These are phyloP conservation scores for Alternaria triticimaculans DNA, from an alignment of 2,329 filamentous ascomycete genomes.

Conservation along the genomic window DNA sequence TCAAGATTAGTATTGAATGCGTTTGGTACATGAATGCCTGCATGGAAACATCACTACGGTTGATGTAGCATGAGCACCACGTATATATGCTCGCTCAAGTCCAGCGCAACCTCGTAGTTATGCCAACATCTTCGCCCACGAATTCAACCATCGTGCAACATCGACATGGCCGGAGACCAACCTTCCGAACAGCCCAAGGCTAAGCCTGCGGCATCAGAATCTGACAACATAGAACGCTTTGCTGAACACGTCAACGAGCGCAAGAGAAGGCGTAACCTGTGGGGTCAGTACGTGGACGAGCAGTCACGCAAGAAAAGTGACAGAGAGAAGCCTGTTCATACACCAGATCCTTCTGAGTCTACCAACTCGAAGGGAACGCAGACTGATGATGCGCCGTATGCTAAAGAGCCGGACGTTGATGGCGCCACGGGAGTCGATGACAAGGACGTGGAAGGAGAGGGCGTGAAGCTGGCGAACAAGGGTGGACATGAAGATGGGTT, in stretches of 20 bases:
- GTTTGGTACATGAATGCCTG: not conserved
- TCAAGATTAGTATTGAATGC: not conserved
- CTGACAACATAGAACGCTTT: not conserved
- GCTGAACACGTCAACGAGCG: not conserved
- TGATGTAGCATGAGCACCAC: not conserved
- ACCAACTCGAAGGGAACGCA: not conserved
- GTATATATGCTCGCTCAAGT: not conserved
- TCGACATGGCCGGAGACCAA: not conserved
- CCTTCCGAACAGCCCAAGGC: not conserved
- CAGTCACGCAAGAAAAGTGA: not conserved
- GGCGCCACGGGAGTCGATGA: not conserved
- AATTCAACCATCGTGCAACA: not conserved
- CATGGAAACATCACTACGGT: accelerated
- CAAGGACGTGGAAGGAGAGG: not conserved
- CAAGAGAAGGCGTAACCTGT: not conserved
- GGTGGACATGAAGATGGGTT: not conserved
- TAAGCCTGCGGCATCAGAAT: not conserved
- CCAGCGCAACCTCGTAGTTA: not conserved
- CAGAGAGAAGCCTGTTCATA: not conserved
- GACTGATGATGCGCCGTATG: not conserved
- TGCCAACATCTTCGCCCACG: not conserved
- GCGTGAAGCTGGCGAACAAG: not conserved
- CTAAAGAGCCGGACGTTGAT: not conserved
- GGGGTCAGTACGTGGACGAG: not conserved
- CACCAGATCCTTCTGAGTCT: not conserved